Evolutionary conservation across 225 moss, liverwort and hornwort genomes (phyloP).

Genomic region (Pseudisothecium myosuroides): DNA sequence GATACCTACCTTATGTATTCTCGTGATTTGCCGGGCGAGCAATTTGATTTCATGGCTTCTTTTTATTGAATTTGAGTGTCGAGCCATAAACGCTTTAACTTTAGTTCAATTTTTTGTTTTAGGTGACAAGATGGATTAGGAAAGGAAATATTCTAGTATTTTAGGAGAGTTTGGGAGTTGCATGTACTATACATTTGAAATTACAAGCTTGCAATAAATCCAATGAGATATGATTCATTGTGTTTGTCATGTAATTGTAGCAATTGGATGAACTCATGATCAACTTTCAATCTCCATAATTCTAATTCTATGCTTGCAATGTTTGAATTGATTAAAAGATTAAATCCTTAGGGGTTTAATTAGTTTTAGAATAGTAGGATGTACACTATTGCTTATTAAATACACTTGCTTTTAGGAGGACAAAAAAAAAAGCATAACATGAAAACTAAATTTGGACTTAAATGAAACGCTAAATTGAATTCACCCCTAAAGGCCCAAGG

Average conservation of each 20-base stretch:
- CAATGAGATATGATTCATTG: background rate
- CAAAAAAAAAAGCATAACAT: background rate
- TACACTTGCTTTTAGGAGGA: background rate
- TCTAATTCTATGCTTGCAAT: background rate
- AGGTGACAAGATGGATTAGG: background rate
- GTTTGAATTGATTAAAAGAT: background rate
- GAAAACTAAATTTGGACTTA: background rate
- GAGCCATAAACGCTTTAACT: background rate
- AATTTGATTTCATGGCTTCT: background rate
- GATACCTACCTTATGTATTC: background rate
- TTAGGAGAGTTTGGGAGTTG: too few species aligned
- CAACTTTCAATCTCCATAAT: background rate
- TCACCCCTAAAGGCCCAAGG: too few species aligned
- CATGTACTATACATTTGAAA: background rate
- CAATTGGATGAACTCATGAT: background rate
- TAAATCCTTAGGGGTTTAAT: background rate
- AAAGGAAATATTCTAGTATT: background rate
- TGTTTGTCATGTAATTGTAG: accelerated
- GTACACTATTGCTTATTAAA: background rate
- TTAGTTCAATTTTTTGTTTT: background rate
- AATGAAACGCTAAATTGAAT: background rate
- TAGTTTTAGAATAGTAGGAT: background rate
- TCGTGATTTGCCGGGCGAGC: background rate
- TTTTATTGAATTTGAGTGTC: background rate
- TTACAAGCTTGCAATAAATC: background rate